Percentiles rank a stretch among this genome's conserved stretches.
Evolutionary conservation across 306 rosid genomes (phyloP).

Genomic region (Trifolium dubium): DNA sequence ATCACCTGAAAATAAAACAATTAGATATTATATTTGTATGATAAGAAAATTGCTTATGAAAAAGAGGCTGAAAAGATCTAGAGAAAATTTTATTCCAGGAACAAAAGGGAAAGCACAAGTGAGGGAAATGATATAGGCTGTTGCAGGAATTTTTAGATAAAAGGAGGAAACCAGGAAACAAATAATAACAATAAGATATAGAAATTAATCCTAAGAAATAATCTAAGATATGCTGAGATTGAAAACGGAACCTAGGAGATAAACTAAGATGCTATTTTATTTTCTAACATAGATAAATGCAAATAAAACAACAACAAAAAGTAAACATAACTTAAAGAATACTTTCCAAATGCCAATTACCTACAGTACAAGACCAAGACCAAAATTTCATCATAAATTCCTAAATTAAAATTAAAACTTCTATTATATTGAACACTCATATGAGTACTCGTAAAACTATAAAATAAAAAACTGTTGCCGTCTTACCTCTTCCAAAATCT

Average conservation of each 20-base stretch:
- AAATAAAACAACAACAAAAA: constrained; percentile 11
- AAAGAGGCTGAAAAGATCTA: constrained; percentile 23
- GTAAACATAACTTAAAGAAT: constrained; percentile 22
- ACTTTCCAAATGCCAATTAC: constrained; percentile 24
- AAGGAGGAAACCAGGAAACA: too few relatives aligned
- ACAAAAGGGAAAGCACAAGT: constrained; percentile 1
- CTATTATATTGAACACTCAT: neutral
- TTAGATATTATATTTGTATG: constrained; percentile 32
- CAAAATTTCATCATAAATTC: constrained; percentile 16
- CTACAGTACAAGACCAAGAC: constrained; percentile 19
- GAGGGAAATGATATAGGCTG: neutral
- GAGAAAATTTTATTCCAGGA: neutral
- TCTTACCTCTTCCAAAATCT: constrained; percentile 95
- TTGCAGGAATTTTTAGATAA: too few relatives aligned
- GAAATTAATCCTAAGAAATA: too few relatives aligned
- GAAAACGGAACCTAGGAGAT: too few relatives aligned
- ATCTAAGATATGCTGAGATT: too few relatives aligned
- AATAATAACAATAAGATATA: too few relatives aligned
- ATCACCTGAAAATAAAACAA: constrained; percentile 74
- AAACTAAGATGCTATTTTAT: too few relatives aligned
- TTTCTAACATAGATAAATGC: too few relatives aligned
- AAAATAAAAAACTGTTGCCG: constrained; percentile 38
- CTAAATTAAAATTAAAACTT: constrained; percentile 23
- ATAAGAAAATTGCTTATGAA: constrained; percentile 22
- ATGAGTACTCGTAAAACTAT: constrained; percentile 31